Evolutionary conservation across 2,329 filamentous ascomycete genomes (phyloP), one percentile per base, ranked within the genome.

Genomic region (Epichloe coenophiala): DNA sequence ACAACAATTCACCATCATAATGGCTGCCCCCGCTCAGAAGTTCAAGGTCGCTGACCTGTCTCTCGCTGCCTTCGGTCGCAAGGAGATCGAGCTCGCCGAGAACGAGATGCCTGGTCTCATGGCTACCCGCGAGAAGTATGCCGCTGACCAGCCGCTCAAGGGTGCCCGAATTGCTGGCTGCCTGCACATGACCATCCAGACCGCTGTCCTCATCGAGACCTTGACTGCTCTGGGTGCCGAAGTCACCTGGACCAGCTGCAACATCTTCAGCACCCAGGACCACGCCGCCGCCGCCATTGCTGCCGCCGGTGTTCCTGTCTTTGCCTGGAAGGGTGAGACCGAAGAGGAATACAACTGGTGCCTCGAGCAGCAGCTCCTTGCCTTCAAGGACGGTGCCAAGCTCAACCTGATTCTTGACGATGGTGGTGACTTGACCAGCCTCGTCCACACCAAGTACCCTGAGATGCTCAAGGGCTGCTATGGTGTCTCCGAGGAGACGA

Each of bases 331-430:
- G 73, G 78, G 90, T 66, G 93, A 98, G 87, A 95, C 91, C 62
- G 93, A 98, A 76, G 93, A 97, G 77, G 93, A 97, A 79, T 98
- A 97, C 83, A 81, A 95, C 73, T 97, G 93, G 93, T 98, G 93
- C 75, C 78, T 97, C 66, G 91, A 97, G 80, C 93, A 98, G 81
- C 93, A 97, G 79, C 85, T 98, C 65, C 71, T 78, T 58, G 85
- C 93, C 69, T 98, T 98, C 86, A 95, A 95, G 77, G 89, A 95
- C 66, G 85, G 81, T 80, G 84, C 95, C 81, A 84, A 84, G 72
- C 85, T 98, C 64, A 98, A 98, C 85, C 79, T 98, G 67, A 97
- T 98, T 74, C 89, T 98, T 65, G 91, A 98, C 68, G 91, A 98
- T 68, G 91, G 91, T 73, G 93, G 91, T 80, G 91, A 97, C 72